phyloP scores from a whole-genome alignment of 2,329 filamentous ascomycete genomes.

The Aspergillus persii region DNA sequence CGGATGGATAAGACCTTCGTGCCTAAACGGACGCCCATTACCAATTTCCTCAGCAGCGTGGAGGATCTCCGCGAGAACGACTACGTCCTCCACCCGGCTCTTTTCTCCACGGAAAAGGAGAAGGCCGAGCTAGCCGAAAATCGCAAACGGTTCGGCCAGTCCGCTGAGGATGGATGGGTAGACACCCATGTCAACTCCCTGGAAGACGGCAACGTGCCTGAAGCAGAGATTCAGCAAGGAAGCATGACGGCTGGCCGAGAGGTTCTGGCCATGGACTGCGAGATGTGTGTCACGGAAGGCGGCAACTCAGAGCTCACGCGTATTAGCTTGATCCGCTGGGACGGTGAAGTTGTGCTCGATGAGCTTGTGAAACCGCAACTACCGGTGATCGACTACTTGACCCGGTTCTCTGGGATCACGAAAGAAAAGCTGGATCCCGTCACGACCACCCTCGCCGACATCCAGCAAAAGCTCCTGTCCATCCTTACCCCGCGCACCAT shows the following conservation, averaged over 20 bases:
- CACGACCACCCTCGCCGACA: slow-evolving; percentile 77
- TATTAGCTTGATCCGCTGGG: slow-evolving; percentile 83
- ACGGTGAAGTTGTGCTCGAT: slow-evolving; percentile 77
- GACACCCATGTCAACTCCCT: slow-evolving; percentile 68
- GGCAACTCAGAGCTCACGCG: slow-evolving; percentile 80
- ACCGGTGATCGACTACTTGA: slow-evolving; percentile 90
- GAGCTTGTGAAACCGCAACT: slow-evolving; percentile 87
- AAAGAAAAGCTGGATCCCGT: slow-evolving; percentile 76
- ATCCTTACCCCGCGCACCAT: slow-evolving; percentile 57
- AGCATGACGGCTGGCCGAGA: slow-evolving; percentile 80
- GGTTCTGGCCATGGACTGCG: slow-evolving; percentile 83
- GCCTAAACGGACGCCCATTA: slow-evolving; percentile 76
- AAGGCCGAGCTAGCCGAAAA: slow-evolving; percentile 53
- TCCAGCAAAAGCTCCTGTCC: slow-evolving; percentile 72
- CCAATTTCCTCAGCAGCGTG: slow-evolving; percentile 69
- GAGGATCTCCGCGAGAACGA: slow-evolving; percentile 80
- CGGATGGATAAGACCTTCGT: slow-evolving; percentile 65
- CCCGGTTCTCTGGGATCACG: slow-evolving; percentile 88
- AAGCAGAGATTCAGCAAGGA: slow-evolving; percentile 71
- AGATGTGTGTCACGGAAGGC: slow-evolving; percentile 90
- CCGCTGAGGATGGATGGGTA: slow-evolving; percentile 69
- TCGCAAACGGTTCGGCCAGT: slow-evolving; percentile 52
- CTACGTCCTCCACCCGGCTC: slow-evolving; percentile 77
- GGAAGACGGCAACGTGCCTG: slow-evolving; percentile 66
- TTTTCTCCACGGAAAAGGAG: slow-evolving; percentile 59